phyloP scores from a whole-genome alignment of 2,329 filamentous ascomycete genomes.

The Nigrograna mackinnonii region DNA sequence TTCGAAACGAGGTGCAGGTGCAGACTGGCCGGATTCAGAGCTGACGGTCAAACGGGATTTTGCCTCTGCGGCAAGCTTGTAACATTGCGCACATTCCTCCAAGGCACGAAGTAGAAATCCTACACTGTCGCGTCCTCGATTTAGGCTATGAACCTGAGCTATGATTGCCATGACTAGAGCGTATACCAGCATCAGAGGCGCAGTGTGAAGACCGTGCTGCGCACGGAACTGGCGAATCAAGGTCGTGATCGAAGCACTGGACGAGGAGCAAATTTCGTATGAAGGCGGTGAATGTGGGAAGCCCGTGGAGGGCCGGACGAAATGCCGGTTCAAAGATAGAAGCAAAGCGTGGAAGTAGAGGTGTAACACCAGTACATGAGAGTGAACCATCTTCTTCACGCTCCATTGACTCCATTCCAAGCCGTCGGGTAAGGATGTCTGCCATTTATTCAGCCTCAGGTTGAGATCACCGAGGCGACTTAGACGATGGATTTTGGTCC shows the following conservation, averaged over 20 bases:
- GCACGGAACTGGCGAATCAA: not conserved
- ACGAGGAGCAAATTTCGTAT: not conserved
- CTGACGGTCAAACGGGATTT: not conserved
- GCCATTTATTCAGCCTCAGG: not conserved
- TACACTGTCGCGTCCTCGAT: not conserved
- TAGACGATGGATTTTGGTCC: not conserved
- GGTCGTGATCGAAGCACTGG: not conserved
- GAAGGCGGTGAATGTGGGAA: not conserved
- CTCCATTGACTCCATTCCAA: constrained; percentile 1
- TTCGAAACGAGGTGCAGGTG: too few relatives aligned
- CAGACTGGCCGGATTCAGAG: too few relatives aligned
- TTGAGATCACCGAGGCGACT: not conserved
- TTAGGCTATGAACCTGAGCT: not conserved
- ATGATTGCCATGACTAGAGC: constrained; percentile 1
- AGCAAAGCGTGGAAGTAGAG: not conserved
- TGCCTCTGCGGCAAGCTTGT: constrained; percentile 1
- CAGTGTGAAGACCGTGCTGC: not conserved
- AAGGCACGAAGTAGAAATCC: not conserved
- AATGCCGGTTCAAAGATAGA: not conserved
- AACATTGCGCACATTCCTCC: not conserved
- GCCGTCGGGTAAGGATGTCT: not conserved
- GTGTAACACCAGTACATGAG: not conserved
- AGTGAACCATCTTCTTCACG: not conserved
- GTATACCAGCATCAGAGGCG: constrained; percentile 1
- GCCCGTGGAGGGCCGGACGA: not conserved